These are phyloP conservation scores for Fragilariopsis cylindrus DNA, from an alignment of 108 stramenopile species.

Conservation along the genomic window DNA sequence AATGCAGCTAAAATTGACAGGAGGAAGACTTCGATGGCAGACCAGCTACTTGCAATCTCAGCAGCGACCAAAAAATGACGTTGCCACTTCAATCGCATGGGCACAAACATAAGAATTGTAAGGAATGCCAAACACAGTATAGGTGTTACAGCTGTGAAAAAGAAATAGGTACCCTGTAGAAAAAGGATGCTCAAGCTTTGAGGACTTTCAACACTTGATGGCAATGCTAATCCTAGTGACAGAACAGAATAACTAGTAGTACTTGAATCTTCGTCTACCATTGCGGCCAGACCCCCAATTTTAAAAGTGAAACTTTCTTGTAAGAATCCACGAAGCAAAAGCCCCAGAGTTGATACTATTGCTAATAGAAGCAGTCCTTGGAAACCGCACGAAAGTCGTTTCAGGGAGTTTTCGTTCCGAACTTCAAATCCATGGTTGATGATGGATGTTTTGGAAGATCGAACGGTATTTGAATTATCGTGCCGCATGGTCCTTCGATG, in stretches of 20 bases:
- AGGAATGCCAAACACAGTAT: constrained; percentile 63
- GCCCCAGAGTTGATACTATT: constrained; percentile 18
- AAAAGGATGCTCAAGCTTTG: constrained; percentile 54
- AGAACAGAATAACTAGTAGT: constrained; percentile 63
- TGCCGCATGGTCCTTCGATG: constrained; percentile 52
- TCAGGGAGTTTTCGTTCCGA: constrained; percentile 5
- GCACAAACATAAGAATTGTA: constrained; percentile 62
- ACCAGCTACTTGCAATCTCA: constrained; percentile 89
- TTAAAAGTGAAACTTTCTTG: constrained; percentile 80
- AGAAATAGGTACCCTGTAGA: constrained; percentile 77
- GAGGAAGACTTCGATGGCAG: constrained; percentile 88
- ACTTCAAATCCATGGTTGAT: constrained; percentile 37
- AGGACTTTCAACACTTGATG: constrained; percentile 61
- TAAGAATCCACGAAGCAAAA: constrained; percentile 40
- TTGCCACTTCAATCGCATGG: constrained; percentile 60
- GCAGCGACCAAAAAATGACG: constrained; percentile 55
- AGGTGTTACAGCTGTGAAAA: constrained; percentile 86
- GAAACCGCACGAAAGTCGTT: constrained; percentile 19
- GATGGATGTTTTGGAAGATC: constrained; percentile 6
- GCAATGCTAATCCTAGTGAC: constrained; percentile 70
- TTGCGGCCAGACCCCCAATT: constrained; percentile 85
- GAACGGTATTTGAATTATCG: neutral
- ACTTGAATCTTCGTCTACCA: constrained; percentile 59
- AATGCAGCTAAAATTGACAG: constrained; percentile 77
- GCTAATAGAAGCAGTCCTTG: constrained; percentile 21